Conservation (phyloP, 1,284 basidiomycete genomes). For the Testicularia cyperi region DNA sequence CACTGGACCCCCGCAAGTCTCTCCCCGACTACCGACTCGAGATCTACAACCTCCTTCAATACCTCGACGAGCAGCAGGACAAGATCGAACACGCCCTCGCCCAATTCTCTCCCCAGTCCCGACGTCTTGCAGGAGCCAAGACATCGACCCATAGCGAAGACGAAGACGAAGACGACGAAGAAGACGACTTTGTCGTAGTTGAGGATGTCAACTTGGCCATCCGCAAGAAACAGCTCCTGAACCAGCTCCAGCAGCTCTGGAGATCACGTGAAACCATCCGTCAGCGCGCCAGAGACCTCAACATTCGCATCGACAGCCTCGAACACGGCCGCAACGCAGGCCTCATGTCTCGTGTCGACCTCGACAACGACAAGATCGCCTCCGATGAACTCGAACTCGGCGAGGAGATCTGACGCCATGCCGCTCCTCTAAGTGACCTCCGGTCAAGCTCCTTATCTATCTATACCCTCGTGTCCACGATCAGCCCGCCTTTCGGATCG, state of each 20-base stretch:
- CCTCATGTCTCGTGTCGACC: constrained; percentile 18
- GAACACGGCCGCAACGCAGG: constrained; percentile 16
- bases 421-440: too few species aligned
- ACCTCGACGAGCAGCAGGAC: constrained; percentile 36
- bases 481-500: too few species aligned
- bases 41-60: constrained; percentile 35
- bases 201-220: constrained; percentile 20
- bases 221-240: constrained; percentile 22
- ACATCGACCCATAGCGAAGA: not conserved
- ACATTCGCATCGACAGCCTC: constrained; percentile 30
- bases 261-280: constrained; percentile 15
- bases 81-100: constrained; percentile 31
- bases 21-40: constrained; percentile 35
- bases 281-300: constrained; percentile 21
- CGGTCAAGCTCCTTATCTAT: constrained; percentile 3
- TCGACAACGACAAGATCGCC: constrained; percentile 1
- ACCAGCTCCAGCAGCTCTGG: constrained; percentile 35
- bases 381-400: constrained; percentile 3
- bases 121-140: too few species aligned
- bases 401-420: constrained; percentile 25
- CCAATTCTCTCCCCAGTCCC: constrained; percentile 7
- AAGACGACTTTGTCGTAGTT: constrained; percentile 32
- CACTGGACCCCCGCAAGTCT: constrained; percentile 26
- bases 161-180: constrained; percentile 13
- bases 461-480: too few species aligned